Evolutionary conservation across 352 stramenopile species (phyloP), one percentile per base, ranked within the genome.

Genomic region (Globisporangium solare): DNA sequence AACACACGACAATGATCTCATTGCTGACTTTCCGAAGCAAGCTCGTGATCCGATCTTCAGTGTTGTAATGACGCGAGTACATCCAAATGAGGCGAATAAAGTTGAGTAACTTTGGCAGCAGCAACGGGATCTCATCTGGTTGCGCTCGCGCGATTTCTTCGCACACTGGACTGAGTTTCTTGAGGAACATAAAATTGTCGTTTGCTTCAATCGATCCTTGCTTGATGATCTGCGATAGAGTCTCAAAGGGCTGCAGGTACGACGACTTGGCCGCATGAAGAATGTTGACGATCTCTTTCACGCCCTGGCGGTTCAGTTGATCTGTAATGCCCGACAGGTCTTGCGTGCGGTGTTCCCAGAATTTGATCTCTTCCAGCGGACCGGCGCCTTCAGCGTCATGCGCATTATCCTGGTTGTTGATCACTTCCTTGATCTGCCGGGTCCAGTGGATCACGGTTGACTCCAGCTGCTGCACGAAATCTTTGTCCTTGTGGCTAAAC

Each of bases 361-460:
- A 98, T 58, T 98, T 92, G 62, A 98, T 97, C 70, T 98, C 94
- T 62, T 98, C 89, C 0, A 98, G 63, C 2, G 94, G 94, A 0
- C 94, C 93, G 0, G 90, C 82, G 2, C 80, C 93, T 58, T 98
- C 94, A 0, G 86, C 83, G 51, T 97, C 87, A 52, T 96, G 80
- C 0, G 78, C 86, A 41, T 96, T 97, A 68, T 98, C 88, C 56
- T 98, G 92, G 64, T 96, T 97, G 67, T 97, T 98, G 41, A 98
- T 92, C 20, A 98, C 91, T 56, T 98, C 93, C 62, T 98, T 98
- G 64, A 98, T 98, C 64, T 98, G 95, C 3, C 94, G 70, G 24
- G 95, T 98, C 95, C 95, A 98, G 67, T 98, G 91, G 61, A 98
- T 98, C 7, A 98, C 92, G 0, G 91, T 97, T 31, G 86, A 97